These are phyloP conservation scores for Mycosphaerella sp. DNA, from an alignment of 2,329 filamentous ascomycete genomes.

Conservation along the genomic window DNA sequence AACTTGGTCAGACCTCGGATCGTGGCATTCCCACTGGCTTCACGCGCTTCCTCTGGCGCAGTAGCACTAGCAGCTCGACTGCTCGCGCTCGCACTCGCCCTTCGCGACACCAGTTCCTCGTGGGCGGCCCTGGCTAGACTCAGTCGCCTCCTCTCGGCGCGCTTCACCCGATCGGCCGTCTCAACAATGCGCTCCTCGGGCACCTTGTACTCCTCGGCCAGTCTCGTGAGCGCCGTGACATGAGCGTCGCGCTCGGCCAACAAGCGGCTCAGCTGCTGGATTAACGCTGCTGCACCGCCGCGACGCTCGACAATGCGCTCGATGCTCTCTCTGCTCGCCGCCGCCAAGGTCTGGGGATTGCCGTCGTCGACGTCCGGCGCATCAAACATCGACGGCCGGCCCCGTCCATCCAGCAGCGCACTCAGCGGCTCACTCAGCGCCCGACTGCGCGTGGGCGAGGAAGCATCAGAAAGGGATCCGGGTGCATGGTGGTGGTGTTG, in stretches of 20 bases:
- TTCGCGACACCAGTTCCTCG: constrained; percentile 22
- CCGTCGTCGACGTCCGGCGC: constrained; percentile 16
- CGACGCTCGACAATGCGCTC: constrained; percentile 28
- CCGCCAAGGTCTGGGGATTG: constrained; percentile 27
- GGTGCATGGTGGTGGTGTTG: too few relatives aligned
- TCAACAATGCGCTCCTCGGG: constrained; percentile 27
- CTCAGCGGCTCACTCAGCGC: constrained; percentile 20
- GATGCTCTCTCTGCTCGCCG: constrained; percentile 23
- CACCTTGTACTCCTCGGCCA: constrained; percentile 32
- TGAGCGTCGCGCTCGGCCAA: constrained; percentile 33
- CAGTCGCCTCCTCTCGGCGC: constrained; percentile 26
- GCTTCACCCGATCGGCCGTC: constrained; percentile 26
- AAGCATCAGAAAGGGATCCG: too few relatives aligned
- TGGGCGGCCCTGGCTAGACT: constrained; percentile 23
- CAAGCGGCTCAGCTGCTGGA: constrained; percentile 26
- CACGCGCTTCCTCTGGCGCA: constrained; percentile 10
- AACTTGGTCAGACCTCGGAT: constrained; percentile 28
- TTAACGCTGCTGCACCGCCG: constrained; percentile 29
- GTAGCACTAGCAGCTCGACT: constrained; percentile 12
- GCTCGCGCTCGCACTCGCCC: constrained; percentile 9
- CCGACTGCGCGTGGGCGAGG: neutral
- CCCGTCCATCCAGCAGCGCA: constrained; percentile 28
- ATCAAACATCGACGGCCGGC: constrained; percentile 31
- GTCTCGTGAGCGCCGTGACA: constrained; percentile 31
- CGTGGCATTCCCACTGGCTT: constrained; percentile 15